phyloP scores from a whole-genome alignment of 192 early-diverging fungal species.

The Linnemannia schmuckeri region DNA sequence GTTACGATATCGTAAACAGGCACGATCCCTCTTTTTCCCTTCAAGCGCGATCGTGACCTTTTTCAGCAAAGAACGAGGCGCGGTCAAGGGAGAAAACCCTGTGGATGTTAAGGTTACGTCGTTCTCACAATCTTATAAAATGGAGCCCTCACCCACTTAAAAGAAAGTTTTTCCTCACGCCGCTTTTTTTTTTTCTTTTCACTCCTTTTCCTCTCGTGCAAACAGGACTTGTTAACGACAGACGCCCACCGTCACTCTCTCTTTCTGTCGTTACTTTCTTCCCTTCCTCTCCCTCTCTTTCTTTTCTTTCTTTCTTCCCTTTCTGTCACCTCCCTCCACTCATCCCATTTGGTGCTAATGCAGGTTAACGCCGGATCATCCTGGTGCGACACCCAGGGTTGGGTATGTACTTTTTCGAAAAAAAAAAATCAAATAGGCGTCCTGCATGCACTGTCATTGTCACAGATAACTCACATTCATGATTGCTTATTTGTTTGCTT shows the following conservation, averaged over 20 bases:
- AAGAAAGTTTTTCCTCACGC: not conserved
- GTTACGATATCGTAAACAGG: not conserved
- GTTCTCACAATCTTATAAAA: not conserved
- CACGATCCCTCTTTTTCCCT: not conserved
- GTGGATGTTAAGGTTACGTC: not conserved
- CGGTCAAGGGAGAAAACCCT: not conserved
- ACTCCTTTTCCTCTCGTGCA: not conserved
- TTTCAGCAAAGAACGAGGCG: not conserved
- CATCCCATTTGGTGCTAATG: not conserved
- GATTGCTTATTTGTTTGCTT: not conserved
- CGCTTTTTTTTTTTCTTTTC: not conserved
- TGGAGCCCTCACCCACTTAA: not conserved
- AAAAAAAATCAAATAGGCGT: not conserved
- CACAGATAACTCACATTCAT: not conserved
- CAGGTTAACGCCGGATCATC: not conserved
- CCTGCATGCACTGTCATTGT: not conserved
- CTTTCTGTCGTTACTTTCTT: not conserved
- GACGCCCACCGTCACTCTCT: not conserved
- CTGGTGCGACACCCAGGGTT: conserved; percentile 36
- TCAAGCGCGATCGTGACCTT: not conserved
- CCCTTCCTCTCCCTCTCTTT: not conserved
- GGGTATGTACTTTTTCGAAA: conserved; percentile 15
- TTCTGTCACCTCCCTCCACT: too few species aligned
- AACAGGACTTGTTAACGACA: too few species aligned
- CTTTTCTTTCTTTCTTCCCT: not conserved